These are phyloP conservation scores for Dentiscutata heterogama DNA, from an alignment of 371 early-diverging fungal species.

Conservation along the genomic window DNA sequence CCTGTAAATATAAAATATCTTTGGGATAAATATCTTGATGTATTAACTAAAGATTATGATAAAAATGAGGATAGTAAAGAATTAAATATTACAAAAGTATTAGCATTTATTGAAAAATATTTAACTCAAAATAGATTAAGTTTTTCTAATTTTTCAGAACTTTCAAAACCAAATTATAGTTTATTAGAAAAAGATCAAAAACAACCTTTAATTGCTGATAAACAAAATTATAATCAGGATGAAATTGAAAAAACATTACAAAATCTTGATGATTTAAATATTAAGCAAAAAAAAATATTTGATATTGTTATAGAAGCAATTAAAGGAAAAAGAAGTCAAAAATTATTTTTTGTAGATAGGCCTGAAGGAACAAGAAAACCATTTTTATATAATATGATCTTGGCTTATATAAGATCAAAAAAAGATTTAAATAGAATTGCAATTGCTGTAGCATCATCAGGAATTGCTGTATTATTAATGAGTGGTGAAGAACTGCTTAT, in stretches of 20 bases:
- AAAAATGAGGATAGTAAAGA: not conserved
- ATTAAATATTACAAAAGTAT: not conserved
- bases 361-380: constrained; percentile 48
- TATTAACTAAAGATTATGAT: not conserved
- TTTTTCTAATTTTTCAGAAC: not conserved
- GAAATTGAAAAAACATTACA: not conserved
- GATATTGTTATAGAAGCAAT: not conserved
- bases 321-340: not conserved
- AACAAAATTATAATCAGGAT: constrained; percentile 3
- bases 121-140: not conserved
- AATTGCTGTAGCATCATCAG: constrained; percentile 48
- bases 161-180: not conserved
- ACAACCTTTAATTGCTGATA: not conserved
- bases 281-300: constrained; percentile 2
- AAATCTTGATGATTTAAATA: not conserved
- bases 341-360: constrained; percentile 47
- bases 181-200: not conserved
- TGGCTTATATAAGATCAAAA: constrained; percentile 33
- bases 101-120: not conserved
- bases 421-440: constrained; percentile 8
- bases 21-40: not conserved
- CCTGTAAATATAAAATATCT: not conserved
- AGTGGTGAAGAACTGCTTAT: constrained; percentile 50
- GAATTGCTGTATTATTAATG: constrained; percentile 50
- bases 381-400: constrained; percentile 47